A percentile compares a stretch with the other conserved stretches of the same genome.
Evolutionary conservation across 192 early-diverging fungal genomes (phyloP).

Genomic region (Fimicolochytrium jonesii): DNA sequence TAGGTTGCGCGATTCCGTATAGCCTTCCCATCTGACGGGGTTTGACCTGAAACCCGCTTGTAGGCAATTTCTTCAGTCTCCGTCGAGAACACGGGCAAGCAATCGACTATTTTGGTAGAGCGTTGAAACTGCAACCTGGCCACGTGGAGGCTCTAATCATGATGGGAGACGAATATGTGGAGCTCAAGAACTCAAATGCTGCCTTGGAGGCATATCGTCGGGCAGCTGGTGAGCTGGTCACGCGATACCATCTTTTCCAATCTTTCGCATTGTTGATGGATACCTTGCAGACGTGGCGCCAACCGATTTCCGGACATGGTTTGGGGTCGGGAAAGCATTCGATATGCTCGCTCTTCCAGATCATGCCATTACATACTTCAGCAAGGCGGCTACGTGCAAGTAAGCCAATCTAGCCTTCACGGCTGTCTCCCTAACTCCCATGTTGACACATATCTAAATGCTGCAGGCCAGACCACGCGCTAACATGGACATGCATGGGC

Average conservation of each 20-base stretch:
- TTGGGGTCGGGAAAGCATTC: constrained; percentile 86
- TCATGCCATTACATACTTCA: constrained; percentile 79
- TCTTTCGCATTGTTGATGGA: neutral
- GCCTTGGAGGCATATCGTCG: constrained; percentile 86
- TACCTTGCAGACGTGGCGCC: constrained; percentile 60
- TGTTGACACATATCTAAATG: no score
- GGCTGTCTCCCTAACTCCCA: no score
- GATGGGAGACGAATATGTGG: constrained; percentile 92
- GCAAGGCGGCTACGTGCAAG: constrained; percentile 63
- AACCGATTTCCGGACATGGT: constrained; percentile 87
- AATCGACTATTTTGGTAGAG: constrained; percentile 78
- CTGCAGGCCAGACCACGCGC: constrained; percentile 73
- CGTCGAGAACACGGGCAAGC: constrained; percentile 80
- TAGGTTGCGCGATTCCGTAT: no score
- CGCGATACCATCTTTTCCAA: neutral
- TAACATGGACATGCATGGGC: constrained; percentile 81
- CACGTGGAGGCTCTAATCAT: constrained; percentile 85
- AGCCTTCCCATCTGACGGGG: no score
- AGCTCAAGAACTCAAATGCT: constrained; percentile 82
- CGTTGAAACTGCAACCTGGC: constrained; percentile 71
- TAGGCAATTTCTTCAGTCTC: constrained; percentile 85
- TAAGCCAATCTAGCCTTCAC: constrained; percentile 20
- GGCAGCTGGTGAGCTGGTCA: constrained; percentile 59
- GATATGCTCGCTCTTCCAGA: constrained; percentile 78
- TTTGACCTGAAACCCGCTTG: neutral